Evolutionary conservation across 1,139 yeast genomes (phyloP), one percentile per base, ranked within the genome.

Genomic region (Hanseniaspora uvarum): DNA sequence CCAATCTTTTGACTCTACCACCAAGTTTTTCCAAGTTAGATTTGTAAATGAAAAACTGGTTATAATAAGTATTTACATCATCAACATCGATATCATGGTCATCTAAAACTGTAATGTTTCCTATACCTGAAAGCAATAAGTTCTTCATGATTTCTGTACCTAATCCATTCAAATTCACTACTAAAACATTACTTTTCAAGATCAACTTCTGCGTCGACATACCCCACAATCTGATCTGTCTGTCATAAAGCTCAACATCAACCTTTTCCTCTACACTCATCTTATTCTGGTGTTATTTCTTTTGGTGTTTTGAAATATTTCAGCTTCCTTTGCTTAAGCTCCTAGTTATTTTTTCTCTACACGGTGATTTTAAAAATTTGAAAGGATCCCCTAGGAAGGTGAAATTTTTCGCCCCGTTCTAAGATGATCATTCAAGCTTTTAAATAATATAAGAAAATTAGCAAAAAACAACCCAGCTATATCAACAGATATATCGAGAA

Each of bases 221-320:
- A 12, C 98, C 98, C 99, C 99, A 92, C 38, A 92, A 74, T 59
- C 99, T 72, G 61, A 92, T 89, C 67, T 92, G 99, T 57, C 99
- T 78, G 68, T 92, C 99, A 66, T 92, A 92, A 30, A 89, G 73
- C 1, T 95, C 95, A 55, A 89, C 81, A 67, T 89, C 97, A 63
- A 88, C 96, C 70, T 68, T 69, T 31, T 62, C 61, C 40, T 69
- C 52, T 33, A 23, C 21, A 44, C 39, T 39, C 36, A 48, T 48
- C 8, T 31, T 48, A 1, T 38, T 28, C 3, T 28, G 23, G n/a
- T 36, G n/a, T 16, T 3, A 16, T 28, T 37, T n/a, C 4, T 18
- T 19, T 21, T 37, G 40, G 24, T 37, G 37, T 34, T 34, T 34
- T 34, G 11, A 19, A 34, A 31, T 12, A 14, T 12, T 28, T 28